Base-by-base conservation (phyloP, 768 basidiomycete species). In the Mycena olivaceomarginata region DNA sequence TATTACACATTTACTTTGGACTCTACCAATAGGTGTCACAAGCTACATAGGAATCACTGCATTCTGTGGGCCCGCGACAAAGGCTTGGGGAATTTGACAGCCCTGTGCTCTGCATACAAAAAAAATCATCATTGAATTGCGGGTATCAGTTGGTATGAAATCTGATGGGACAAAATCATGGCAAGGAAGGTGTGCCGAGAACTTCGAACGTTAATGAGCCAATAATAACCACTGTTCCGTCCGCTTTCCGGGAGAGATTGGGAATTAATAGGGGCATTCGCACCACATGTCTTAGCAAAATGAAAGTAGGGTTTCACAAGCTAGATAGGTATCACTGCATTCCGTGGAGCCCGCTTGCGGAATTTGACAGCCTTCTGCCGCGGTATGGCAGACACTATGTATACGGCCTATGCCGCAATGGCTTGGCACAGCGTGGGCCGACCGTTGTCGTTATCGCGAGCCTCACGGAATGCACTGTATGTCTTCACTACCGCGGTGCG, bases 301-400 rank as follows among this genome's bases (percentile, higher is more conserved):
- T 25, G 5, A 45, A 45, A 22, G 22, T n/a, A 22, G 15, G n/a
- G 53, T 56, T 51, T 51, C 48, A 18, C 48, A 51, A 51, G 48
- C 15, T 10, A 56, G 3, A 22, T 56, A 56, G 8, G 43, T 10
- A 11, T 45, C 2, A 15, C 10, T 45, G 43, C 43, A 10, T 12
- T 56, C 20, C 53, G 53, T 56, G 53, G n/a, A 22, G 53, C 53
- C 53, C n/a, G 53, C 53, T 56, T n/a, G n/a, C 53, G 53, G 53
- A 56, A 56, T 56, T 56, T 12, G 53, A 56, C 53, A 56, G 53
- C 53, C 8, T 22, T 56, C n/a, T 56, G 4, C 53, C 53, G 53
- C 53, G n/a, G 53, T 56, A 56, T 56, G 53, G 53, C 22, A 56
- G 53, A 56, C 22, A 56, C 53, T 22, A 22, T n/a, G n/a, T n/a